A percentile compares a stretch with the other conserved stretches of the same genome.
Evolutionary conservation across 179 eudicot genomes (phyloP).

Genomic region (Silene coronaria): DNA sequence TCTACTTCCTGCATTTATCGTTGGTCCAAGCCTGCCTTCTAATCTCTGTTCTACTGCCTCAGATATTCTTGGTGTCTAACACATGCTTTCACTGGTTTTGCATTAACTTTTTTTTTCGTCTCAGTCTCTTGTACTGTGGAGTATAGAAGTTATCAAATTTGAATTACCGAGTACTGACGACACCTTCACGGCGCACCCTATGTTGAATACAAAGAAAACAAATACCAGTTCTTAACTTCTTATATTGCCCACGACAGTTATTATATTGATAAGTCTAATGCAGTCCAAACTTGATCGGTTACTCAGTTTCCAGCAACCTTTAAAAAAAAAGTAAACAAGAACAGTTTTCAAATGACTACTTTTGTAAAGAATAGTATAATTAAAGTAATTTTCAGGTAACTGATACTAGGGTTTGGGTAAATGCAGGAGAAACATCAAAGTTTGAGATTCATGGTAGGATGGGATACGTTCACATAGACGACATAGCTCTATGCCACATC

Average conservation of each 20-base stretch:
- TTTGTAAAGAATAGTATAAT: background rate
- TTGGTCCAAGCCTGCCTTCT: constrained; percentile 82
- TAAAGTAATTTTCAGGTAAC: background rate
- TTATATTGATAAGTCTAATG: background rate
- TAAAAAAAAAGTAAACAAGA: too few species aligned
- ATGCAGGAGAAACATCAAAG: constrained; percentile 52
- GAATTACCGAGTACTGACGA: too few species aligned
- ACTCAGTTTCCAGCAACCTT: too few species aligned
- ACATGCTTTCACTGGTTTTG: too few species aligned
- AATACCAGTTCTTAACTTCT: too few species aligned
- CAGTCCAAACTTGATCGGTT: too few species aligned
- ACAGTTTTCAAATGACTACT: too few species aligned
- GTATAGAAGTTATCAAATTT: too few species aligned
- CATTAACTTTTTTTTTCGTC: too few species aligned
- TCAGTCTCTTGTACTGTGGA: too few species aligned
- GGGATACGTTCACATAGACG: constrained; percentile 95
- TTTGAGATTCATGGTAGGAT: constrained; percentile 83
- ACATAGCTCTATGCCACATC: constrained; percentile 76
- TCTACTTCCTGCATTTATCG: constrained; percentile 63
- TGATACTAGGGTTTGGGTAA: background rate
- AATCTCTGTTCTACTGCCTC: constrained; percentile 61
- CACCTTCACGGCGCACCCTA: too few species aligned
- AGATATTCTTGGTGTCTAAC: constrained; percentile 55
- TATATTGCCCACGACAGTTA: background rate
- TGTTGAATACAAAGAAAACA: too few species aligned